Conservation (phyloP, 2,329 filamentous ascomycete genomes). For the Cytospora schulzeri region DNA sequence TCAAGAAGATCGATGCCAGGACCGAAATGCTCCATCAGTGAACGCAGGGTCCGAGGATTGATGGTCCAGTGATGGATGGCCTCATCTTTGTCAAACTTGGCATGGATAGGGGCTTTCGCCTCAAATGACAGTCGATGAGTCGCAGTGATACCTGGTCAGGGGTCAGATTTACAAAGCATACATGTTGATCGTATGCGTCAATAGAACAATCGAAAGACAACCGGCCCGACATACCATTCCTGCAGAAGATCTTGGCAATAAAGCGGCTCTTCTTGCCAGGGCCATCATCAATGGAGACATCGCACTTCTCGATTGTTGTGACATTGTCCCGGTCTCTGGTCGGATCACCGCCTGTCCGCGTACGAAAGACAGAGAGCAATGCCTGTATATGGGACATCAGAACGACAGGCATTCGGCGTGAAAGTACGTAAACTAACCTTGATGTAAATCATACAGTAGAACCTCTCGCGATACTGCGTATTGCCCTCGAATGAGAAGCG, state of each 20-base stretch:
- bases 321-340: constrained; percentile 63
- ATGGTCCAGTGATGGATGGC: constrained; percentile 74
- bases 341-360: constrained; percentile 60
- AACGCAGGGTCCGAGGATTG: constrained; percentile 68
- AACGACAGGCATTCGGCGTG: not conserved
- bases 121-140: constrained; percentile 79
- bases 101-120: constrained; percentile 71
- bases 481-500: constrained; percentile 67
- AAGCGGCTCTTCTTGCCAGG: constrained; percentile 72
- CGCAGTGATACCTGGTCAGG: constrained; percentile 64
- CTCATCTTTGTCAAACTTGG: constrained; percentile 69
- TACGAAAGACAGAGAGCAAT: constrained; percentile 74
- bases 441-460: constrained; percentile 76
- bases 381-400: constrained; percentile 46
- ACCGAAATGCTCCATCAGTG: constrained; percentile 79
- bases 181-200: not conserved
- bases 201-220: not conserved
- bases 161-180: constrained; percentile 6
- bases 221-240: constrained; percentile 57
- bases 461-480: constrained; percentile 57
- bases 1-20: constrained; percentile 80
- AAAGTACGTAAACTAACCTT: constrained; percentile 48
- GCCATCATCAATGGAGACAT: constrained; percentile 73
- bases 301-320: constrained; percentile 72
- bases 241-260: constrained; percentile 72